These are phyloP conservation scores for Russula dissimulans DNA, from an alignment of 768 basidiomycete genomes.

Conservation along the genomic window DNA sequence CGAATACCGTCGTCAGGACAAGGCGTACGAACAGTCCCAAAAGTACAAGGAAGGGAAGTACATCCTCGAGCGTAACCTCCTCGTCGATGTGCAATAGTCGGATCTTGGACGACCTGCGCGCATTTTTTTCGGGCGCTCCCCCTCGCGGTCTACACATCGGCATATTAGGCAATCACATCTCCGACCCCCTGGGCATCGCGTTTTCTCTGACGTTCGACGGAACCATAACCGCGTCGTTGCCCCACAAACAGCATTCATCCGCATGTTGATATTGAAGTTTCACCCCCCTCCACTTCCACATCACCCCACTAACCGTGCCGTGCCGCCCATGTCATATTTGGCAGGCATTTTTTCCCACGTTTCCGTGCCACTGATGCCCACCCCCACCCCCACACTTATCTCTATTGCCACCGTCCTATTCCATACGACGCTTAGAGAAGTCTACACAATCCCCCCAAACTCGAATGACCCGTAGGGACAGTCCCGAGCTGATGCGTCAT, in stretches of 20 bases:
- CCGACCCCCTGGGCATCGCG: slow-evolving; percentile 9
- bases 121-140: slow-evolving; percentile 1
- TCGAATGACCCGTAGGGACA: neutral
- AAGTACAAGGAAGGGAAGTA: slow-evolving; percentile 99
- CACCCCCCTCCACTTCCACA: neutral
- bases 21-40: slow-evolving; percentile 82
- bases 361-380: neutral
- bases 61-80: slow-evolving; percentile 90
- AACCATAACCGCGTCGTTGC: neutral
- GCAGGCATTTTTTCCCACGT: slow-evolving; percentile 3
- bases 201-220: slow-evolving; percentile 11
- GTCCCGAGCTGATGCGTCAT: neutral
- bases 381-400: neutral
- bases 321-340: neutral
- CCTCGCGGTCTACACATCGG: slow-evolving; percentile 12
- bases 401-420: neutral
- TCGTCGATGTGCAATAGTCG: slow-evolving; percentile 71
- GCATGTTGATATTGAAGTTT: slow-evolving; percentile 16
- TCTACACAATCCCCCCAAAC: neutral
- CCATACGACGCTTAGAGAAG: neutral
- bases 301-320: neutral
- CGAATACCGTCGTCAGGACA: slow-evolving; percentile 48
- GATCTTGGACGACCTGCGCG: slow-evolving; percentile 6
- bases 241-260: slow-evolving; percentile 12
- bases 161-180: slow-evolving; percentile 11